phyloP scores from a whole-genome alignment of 495 filamentous ascomycete genomes.

The Aspergillus haitiensis region DNA sequence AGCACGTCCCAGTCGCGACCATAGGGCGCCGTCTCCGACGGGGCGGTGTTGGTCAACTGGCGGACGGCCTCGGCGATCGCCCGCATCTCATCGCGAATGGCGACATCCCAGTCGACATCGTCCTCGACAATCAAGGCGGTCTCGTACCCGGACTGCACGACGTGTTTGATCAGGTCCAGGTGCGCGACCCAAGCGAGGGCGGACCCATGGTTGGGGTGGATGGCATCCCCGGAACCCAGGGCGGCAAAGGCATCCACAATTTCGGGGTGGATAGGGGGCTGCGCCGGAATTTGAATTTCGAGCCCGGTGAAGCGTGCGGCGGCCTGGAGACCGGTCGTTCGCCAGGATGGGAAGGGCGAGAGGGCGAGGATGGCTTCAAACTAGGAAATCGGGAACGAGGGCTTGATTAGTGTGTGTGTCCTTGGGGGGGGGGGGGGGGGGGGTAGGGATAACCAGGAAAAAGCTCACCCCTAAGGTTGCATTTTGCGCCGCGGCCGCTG shows the following conservation, averaged over 20 bases:
- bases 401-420: too few species aligned
- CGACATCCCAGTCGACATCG: conserved; percentile 49
- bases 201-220: conserved; percentile 20
- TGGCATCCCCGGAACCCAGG: conserved; percentile 5
- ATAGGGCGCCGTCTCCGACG: conserved; percentile 21
- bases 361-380: conserved; percentile 25
- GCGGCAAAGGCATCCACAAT: conserved; percentile 16
- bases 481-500: background rate
- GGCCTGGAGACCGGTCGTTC: conserved; percentile 18
- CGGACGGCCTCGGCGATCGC: conserved; percentile 19
- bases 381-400: background rate
- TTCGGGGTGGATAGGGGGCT: conserved; percentile 17
- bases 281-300: conserved; percentile 15
- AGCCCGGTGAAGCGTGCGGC: conserved; percentile 22
- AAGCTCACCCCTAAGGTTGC: conserved; percentile 11
- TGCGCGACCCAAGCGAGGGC: conserved; percentile 33
- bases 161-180: conserved; percentile 34
- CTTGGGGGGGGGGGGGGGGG: background rate
- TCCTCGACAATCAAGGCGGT: conserved; percentile 50
- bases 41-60: conserved; percentile 21
- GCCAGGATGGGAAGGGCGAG: conserved; percentile 20
- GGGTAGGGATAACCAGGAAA: too few species aligned
- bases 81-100: conserved; percentile 29
- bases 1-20: conserved; percentile 41
- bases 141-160: conserved; percentile 41